phyloP scores from a whole-genome alignment of 2,329 filamentous ascomycete genomes.

The Exophiala calicioides region DNA sequence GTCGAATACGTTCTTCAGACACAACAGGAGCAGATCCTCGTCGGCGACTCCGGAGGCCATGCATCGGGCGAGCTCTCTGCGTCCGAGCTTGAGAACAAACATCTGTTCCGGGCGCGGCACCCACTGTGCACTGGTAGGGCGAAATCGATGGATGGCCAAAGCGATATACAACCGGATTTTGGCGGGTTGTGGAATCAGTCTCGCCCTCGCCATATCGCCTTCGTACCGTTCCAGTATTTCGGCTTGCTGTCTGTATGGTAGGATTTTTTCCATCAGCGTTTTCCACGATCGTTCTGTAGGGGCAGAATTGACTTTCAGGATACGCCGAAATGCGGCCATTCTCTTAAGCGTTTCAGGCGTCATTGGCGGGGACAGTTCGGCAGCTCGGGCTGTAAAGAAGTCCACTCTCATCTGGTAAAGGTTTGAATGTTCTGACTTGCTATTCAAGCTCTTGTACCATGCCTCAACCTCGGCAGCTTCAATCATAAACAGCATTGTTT shows the following conservation, averaged over 20 bases:
- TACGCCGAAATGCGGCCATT: constrained; percentile 42
- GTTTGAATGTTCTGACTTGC: not conserved
- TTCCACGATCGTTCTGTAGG: constrained; percentile 35
- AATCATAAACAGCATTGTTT: constrained; percentile 22
- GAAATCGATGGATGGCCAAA: constrained; percentile 21
- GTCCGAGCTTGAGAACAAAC: constrained; percentile 29
- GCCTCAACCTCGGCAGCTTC: constrained; percentile 12
- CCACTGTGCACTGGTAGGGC: constrained; percentile 1
- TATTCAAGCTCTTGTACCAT: constrained; percentile 12
- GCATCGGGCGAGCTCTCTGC: constrained; percentile 25
- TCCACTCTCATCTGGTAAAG: constrained; percentile 10
- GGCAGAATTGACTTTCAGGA: constrained; percentile 38
- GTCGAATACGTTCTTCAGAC: constrained; percentile 32
- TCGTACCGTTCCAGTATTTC: constrained; percentile 28
- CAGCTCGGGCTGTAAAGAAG: constrained; percentile 40
- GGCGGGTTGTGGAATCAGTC: not conserved
- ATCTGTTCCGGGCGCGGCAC: constrained; percentile 29
- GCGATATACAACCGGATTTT: constrained; percentile 18
- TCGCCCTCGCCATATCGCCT: constrained; percentile 10
- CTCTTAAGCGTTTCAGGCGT: constrained; percentile 36
- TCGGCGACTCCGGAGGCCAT: constrained; percentile 26
- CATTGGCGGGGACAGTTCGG: constrained; percentile 41
- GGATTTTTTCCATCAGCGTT: constrained; percentile 33
- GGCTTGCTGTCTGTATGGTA: constrained; percentile 29
- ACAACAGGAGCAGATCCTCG: constrained; percentile 34